These are phyloP conservation scores for Prunus persica DNA, from an alignment of 306 rosid genomes.

Conservation along the genomic window Prunus_persica_NCBIv2 NC_034009.1:25028001-25028500, in stretches of 20 bases:
- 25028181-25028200: constrained; percentile 45
- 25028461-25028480: constrained; percentile 37
- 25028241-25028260: constrained; percentile 52
- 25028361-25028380: constrained; percentile 27
- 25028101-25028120: constrained; percentile 47
- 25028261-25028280: constrained; percentile 42
- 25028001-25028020: constrained; percentile 37
- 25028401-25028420: constrained; percentile 46
- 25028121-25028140: constrained; percentile 37
- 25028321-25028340: constrained; percentile 48
- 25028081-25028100: constrained; percentile 20
- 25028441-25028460: constrained; percentile 37
- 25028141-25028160: background rate
- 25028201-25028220: constrained; percentile 39
- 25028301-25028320: constrained; percentile 33
- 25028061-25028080: constrained; percentile 22
- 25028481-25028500: constrained; percentile 46
- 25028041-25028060: constrained; percentile 33
- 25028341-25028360: constrained; percentile 26
- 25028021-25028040: constrained; percentile 38
- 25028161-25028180: constrained; percentile 9
- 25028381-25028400: constrained; percentile 31
- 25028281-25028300: constrained; percentile 40
- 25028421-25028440: constrained; percentile 35
- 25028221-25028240: constrained; percentile 51